phyloP scores from a whole-genome alignment of 306 rosid species.

The Quercus alba region DNA sequence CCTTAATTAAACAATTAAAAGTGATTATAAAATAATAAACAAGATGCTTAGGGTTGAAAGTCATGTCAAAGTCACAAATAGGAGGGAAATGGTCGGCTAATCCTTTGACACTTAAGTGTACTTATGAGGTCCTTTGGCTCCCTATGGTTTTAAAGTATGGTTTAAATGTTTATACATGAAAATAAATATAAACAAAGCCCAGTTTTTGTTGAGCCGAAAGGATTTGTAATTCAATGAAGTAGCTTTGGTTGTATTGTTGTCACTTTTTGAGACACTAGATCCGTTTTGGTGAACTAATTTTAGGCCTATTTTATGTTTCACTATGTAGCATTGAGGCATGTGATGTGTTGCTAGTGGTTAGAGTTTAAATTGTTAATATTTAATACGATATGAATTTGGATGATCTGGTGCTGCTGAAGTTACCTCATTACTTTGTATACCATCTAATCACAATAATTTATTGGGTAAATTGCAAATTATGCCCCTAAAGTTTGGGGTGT shows the following conservation, averaged over 20 bases:
- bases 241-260: slow-evolving; percentile 46
- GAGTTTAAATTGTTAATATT: neutral
- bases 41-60: slow-evolving; percentile 26
- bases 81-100: slow-evolving; percentile 36
- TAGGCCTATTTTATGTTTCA: slow-evolving; percentile 39
- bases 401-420: neutral
- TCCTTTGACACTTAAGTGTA: slow-evolving; percentile 38
- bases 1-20: neutral
- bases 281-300: slow-evolving; percentile 45
- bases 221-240: slow-evolving; percentile 32
- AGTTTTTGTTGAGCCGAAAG: slow-evolving; percentile 1
- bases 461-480: too few species aligned
- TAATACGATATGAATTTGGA: neutral
- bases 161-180: slow-evolving; percentile 11
- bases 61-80: slow-evolving; percentile 5
- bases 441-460: neutral
- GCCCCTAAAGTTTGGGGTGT: too few species aligned
- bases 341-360: slow-evolving; percentile 42
- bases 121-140: slow-evolving; percentile 29
- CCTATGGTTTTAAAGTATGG: slow-evolving; percentile 10
- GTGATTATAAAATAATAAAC: slow-evolving; percentile 13
- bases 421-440: neutral
- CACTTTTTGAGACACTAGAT: slow-evolving; percentile 65
- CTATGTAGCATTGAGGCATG: slow-evolving; percentile 33
- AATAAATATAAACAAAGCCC: slow-evolving; percentile 13